These are phyloP conservation scores for Curvularia lunata DNA, from an alignment of 2,329 filamentous ascomycete species.

Conservation along the genomic window DNA sequence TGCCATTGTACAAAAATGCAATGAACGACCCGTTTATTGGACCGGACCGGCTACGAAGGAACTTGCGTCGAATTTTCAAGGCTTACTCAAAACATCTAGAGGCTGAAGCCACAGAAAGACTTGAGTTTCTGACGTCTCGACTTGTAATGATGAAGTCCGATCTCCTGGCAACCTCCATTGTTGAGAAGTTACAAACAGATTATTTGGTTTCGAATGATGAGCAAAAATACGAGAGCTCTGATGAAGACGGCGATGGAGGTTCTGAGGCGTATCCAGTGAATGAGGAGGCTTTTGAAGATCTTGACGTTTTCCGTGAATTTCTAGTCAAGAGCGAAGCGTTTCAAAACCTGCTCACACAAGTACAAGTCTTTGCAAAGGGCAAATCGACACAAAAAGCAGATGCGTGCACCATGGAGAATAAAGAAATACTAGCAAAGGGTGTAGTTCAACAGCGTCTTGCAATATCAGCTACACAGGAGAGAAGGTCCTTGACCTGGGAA, in stretches of 20 bases:
- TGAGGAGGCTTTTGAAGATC: constrained; percentile 19
- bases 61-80: constrained; percentile 12
- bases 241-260: constrained; percentile 10
- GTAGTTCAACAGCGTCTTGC: neutral
- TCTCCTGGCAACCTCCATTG: constrained; percentile 13
- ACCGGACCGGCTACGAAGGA: constrained; percentile 7
- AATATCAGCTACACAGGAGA: neutral
- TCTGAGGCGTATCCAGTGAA: constrained; percentile 3
- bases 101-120: constrained; percentile 1
- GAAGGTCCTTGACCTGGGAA: neutral
- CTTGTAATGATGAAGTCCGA: constrained; percentile 16
- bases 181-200: constrained; percentile 5
- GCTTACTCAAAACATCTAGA: constrained; percentile 7
- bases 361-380: constrained; percentile 16
- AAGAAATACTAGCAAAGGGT: neutral
- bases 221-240: constrained; percentile 12
- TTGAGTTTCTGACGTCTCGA: constrained; percentile 11
- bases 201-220: no score
- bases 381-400: neutral
- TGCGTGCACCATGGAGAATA: neutral
- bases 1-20: constrained; percentile 8
- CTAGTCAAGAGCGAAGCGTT: constrained; percentile 23
- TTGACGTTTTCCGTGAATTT: constrained; percentile 21
- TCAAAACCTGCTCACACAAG: constrained; percentile 6
- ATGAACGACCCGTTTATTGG: constrained; percentile 8